phyloP scores from a whole-genome alignment of 2,329 filamentous ascomycete genomes.

The Mollisiaceae sp. region DNA sequence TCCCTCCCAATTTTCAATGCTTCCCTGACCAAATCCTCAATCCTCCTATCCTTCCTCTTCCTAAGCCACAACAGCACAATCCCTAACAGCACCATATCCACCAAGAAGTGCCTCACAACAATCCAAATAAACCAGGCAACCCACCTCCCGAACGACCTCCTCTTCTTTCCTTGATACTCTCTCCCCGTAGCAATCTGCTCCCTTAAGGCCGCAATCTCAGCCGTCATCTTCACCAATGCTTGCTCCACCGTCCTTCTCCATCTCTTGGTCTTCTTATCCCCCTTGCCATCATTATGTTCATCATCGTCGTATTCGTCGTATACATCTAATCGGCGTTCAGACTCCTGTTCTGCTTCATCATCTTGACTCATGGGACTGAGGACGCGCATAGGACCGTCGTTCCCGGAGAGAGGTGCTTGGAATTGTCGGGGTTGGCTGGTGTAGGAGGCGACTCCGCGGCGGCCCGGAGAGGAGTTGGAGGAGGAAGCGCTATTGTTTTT shows the following conservation, averaged over 20 bases:
- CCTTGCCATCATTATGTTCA: conserved; percentile 48
- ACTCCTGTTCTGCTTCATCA: conserved; percentile 67
- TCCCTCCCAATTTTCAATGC: conserved; percentile 62
- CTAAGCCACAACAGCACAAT: conserved; percentile 75
- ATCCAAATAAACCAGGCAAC: conserved; percentile 72
- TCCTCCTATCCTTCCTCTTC: conserved; percentile 68
- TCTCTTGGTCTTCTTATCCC: conserved; percentile 54
- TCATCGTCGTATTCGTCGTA: conserved; percentile 51
- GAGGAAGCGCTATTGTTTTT: conserved; percentile 80
- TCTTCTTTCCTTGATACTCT: conserved; percentile 70
- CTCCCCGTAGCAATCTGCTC: conserved; percentile 85
- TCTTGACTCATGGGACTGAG: conserved; percentile 87
- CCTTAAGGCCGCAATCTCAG: conserved; percentile 87
- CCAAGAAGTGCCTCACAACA: conserved; percentile 72
- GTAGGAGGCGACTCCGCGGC: conserved; percentile 38
- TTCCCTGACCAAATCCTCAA: conserved; percentile 76
- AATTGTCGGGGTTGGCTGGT: conserved; percentile 46
- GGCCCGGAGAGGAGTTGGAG: conserved; percentile 60
- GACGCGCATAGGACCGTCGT: conserved; percentile 67
- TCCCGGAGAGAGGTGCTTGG: conserved; percentile 53
- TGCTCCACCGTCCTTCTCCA: conserved; percentile 86
- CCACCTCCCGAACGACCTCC: conserved; percentile 72
- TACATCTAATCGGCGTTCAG: conserved; percentile 48
- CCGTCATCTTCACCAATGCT: conserved; percentile 85
- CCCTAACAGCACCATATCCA: conserved; percentile 70